Evolutionary conservation across 768 basidiomycete species (phyloP), one percentile per base, ranked within the genome.

Genomic region (Tylopilus felleus): DNA sequence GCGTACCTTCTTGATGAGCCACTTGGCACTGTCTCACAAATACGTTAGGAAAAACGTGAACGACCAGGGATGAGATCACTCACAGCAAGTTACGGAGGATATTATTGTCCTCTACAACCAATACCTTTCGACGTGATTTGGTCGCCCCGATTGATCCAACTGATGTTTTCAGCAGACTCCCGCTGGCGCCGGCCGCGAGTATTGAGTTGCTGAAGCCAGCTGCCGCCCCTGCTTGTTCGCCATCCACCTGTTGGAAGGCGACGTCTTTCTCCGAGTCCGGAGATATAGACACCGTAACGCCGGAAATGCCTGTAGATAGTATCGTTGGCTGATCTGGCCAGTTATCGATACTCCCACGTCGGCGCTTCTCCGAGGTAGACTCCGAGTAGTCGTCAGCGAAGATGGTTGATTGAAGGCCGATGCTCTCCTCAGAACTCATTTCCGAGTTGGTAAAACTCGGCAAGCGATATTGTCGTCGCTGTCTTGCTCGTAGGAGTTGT

Each of bases 51-150:
- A n/a, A n/a, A 55, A 42, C 19, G 35, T 49, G 39, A 35, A 48
- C 28, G 36, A 56, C 38, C 27, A 47, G 39, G 40, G 35, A 53
- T 14, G 14, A 38, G 27, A 50, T 23, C n/a, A 77, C 90, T 60
- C 71, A 92, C 84, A 97, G 77, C 23, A 97, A 75, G 63, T 81
- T 84, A 48, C 93, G 83, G 54, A 97, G 81, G 52, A 98, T 88
- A 52, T 69, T 80, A 66, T 97, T 97, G 63, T 98, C 95, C 70
- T 97, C 94, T 2, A 96, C 89, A 1, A 96, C 84, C 38, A 97
- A 74, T 6, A 95, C 84, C 49, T 84, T 79, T 57, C 84, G 76
- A 5, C 70, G 73, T 17, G 73, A 71, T 38, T 75, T 75, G n/a
- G 69, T 65, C 12, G 68, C 67, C 19, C 77, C 77, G 16, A 80